These are phyloP conservation scores for Melastoma candidum DNA, from an alignment of 441 rosid genomes.

Conservation along the genomic window DNA sequence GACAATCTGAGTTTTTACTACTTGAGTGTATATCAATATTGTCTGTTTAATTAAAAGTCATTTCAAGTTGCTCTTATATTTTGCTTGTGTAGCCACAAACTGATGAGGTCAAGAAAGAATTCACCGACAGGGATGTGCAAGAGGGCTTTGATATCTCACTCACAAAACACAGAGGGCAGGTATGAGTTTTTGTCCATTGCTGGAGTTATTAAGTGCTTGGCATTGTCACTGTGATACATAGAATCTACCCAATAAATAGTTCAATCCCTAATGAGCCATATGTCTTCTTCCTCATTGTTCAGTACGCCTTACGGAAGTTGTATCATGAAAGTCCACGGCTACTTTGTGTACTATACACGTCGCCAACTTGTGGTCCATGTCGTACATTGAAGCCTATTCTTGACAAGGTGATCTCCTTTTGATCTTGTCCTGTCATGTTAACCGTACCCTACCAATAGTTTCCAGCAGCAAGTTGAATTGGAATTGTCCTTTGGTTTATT, in stretches of 20 bases:
- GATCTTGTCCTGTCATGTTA: too few relatives aligned
- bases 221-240: too few relatives aligned
- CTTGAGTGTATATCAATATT: too few relatives aligned
- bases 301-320: conserved; percentile 90
- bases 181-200: conserved; percentile 15
- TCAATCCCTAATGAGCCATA: not conserved
- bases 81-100: conserved; percentile 53
- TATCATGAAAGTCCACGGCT: conserved; percentile 96
- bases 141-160: conserved; percentile 76
- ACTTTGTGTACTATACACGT: conserved; percentile 70
- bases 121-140: conserved; percentile 67
- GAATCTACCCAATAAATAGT: too few relatives aligned
- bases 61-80: conserved; percentile 12
- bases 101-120: conserved; percentile 84
- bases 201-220: too few relatives aligned
- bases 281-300: conserved; percentile 6
- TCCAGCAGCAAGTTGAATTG: too few relatives aligned
- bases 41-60: not conserved
- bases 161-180: conserved; percentile 91
- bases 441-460: too few relatives aligned
- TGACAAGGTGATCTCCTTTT: conserved; percentile 47
- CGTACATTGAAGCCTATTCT: conserved; percentile 95
- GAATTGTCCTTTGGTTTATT: too few relatives aligned
- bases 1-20: too few relatives aligned
- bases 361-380: conserved; percentile 98